phyloP scores from a whole-genome alignment of 1,139 yeast species.

The Candida sanyaensis region DNA sequence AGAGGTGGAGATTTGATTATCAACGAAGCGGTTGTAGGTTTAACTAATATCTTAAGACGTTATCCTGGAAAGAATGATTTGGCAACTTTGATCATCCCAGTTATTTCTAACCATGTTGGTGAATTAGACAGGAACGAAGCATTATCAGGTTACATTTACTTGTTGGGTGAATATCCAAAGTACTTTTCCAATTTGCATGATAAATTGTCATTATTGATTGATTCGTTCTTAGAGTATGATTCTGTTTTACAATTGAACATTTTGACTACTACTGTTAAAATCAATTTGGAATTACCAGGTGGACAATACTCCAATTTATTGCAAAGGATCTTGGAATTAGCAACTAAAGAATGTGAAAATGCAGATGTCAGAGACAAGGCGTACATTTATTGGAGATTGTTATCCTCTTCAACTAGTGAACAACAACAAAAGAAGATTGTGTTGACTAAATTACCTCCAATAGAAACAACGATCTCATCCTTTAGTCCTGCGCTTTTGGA shows the following conservation, averaged over 20 bases:
- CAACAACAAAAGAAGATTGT: constrained; percentile 52
- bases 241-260: constrained; percentile 74
- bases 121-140: constrained; percentile 65
- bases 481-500: constrained; percentile 71
- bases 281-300: constrained; percentile 49
- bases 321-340: constrained; percentile 72
- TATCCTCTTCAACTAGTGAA: constrained; percentile 57
- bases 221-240: constrained; percentile 71
- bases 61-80: constrained; percentile 64
- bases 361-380: constrained; percentile 96
- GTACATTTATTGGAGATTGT: constrained; percentile 88
- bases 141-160: constrained; percentile 80
- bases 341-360: constrained; percentile 81
- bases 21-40: constrained; percentile 77
- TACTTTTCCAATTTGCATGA: constrained; percentile 57
- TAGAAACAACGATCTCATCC: constrained; percentile 68
- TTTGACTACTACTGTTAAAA: constrained; percentile 77
- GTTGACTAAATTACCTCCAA: constrained; percentile 65
- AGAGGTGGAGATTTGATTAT: constrained; percentile 73
- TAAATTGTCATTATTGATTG: constrained; percentile 52
- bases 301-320: constrained; percentile 45
- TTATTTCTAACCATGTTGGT: constrained; percentile 60
- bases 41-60: constrained; percentile 78
- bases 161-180: constrained; percentile 84
- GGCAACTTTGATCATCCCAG: constrained; percentile 69